Evolutionary conservation across 768 basidiomycete species (phyloP), one percentile per base, ranked within the genome.

Genomic region (Podaxis mareebaensis): DNA sequence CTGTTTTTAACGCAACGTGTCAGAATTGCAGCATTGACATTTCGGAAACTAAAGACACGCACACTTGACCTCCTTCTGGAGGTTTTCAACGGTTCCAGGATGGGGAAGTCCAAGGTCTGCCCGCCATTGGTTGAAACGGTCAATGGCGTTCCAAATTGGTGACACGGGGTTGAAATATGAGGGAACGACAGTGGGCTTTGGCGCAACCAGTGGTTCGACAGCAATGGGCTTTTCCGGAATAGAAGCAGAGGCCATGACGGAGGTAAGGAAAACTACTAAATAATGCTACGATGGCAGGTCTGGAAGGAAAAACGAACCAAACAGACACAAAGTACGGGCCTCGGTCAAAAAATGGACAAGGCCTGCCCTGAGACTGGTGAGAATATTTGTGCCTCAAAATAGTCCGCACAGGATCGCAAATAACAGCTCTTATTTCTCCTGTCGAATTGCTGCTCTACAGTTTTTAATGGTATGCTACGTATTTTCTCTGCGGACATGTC

Each of bases 51-150:
- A 39, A 38, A 38, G 57, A 48, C 36, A 75, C 86, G 65, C 69
- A 96, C 96, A 76, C 78, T 95, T 96, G 69, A 93, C 88, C 78
- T 99, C 96, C 79, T 93, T 94, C 69, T 91, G 90, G 66, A 98
- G 81, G 74, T 92, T 94, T 83, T 99, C 96, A 51, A 90, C 88
- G 15, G 91, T 89, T 60, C 96, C 96, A n/a, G 96, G 96, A 76
- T 93, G 91, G 44, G 93, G 87, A 55, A 99, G 80, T 53, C 88
- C 91, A 67, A 96, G 81, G 66, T 87, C 83, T 69, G 85, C 83
- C 69, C 95, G 87, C 92, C 94, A 96, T 73, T 84, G 79, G 64
- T 89, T 82, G 75, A 96, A 88, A 62, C 88, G 86, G 69, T 85
- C 81, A 75, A 90, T 91, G 24, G 84, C 79, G 74, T 81, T 85